These are phyloP conservation scores for Tinospora cordifolia DNA, from an alignment of 164 flowering plant species.

Conservation along the genomic window DNA sequence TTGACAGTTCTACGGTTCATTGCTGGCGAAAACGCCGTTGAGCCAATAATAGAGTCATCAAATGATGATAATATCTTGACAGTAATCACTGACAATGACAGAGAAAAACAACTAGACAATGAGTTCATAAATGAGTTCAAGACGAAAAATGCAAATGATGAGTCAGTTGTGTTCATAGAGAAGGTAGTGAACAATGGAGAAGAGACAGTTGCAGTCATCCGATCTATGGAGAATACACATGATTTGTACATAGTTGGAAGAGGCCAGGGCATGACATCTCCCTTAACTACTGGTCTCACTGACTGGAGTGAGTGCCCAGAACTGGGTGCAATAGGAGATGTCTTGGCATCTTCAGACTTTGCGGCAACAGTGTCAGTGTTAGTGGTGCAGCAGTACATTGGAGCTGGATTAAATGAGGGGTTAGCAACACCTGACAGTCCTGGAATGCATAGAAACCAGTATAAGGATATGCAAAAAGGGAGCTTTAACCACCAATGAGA, in stretches of 20 bases:
- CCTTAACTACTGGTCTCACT: slow-evolving; percentile 20
- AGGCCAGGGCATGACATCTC: slow-evolving; percentile 15
- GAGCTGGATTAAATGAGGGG: slow-evolving; percentile 3
- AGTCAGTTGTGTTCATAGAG: slow-evolving; percentile 12
- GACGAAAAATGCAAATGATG: slow-evolving; percentile 10
- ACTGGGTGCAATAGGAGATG: slow-evolving; percentile 23
- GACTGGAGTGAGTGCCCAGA: slow-evolving; percentile 26
- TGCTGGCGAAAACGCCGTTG: slow-evolving; percentile 9
- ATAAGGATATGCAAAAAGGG: background rate
- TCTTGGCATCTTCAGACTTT: slow-evolving; percentile 24
- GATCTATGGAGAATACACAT: slow-evolving; percentile 10
- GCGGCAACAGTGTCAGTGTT: slow-evolving; percentile 19
- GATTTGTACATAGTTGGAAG: slow-evolving; percentile 23
- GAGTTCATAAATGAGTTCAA: slow-evolving; percentile 15
- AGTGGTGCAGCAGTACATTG: slow-evolving; percentile 22
- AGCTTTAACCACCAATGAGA: background rate
- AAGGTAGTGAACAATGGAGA: slow-evolving; percentile 16
- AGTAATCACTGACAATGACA: slow-evolving; percentile 11
- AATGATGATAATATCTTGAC: background rate
- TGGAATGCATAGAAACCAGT: background rate
- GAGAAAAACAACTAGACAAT: slow-evolving; percentile 16
- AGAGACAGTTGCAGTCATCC: slow-evolving; percentile 18
- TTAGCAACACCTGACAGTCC: slow-evolving; percentile 14
- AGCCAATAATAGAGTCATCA: background rate
- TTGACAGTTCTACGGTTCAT: slow-evolving; percentile 18